Evolutionary conservation across 768 basidiomycete species (phyloP).

Genomic region (Crassisporium funariophilum): DNA sequence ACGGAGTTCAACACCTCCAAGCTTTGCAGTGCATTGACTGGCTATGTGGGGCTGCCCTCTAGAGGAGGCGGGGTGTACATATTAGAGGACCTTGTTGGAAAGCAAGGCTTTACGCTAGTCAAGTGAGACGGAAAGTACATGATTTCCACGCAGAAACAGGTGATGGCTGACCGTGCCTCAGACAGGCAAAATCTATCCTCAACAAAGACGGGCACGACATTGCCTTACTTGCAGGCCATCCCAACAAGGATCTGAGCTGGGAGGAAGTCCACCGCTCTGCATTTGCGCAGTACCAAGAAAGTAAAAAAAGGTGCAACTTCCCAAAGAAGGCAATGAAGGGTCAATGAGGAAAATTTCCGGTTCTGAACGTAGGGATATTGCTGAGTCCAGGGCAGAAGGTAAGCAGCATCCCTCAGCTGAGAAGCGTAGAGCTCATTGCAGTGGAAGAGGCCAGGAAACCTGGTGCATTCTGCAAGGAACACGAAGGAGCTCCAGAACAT

Average conservation of each 20-base stretch:
- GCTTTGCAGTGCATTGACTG: too few species aligned
- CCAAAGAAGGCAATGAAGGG: background rate
- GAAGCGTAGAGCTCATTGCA: background rate
- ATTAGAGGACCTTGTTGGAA: too few species aligned
- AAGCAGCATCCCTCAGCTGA: background rate
- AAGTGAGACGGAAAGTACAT: conserved; percentile 10
- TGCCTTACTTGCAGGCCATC: conserved; percentile 5
- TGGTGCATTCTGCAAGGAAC: conserved; percentile 2
- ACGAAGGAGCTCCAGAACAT: background rate
- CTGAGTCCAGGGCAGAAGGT: conserved; percentile 6
- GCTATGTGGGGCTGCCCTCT: too few species aligned
- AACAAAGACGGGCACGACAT: conserved; percentile 2
- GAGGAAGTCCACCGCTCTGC: background rate
- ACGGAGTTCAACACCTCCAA: too few species aligned
- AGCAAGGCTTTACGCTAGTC: background rate
- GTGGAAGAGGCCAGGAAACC: conserved; percentile 5
- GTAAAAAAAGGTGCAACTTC: background rate
- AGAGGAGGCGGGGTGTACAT: too few species aligned
- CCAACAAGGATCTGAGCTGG: conserved; percentile 6
- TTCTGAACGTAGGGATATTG: conserved; percentile 8
- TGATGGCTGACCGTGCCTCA: background rate
- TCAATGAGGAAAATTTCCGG: conserved; percentile 8
- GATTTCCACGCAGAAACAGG: background rate
- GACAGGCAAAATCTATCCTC: background rate
- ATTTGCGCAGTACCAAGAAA: background rate